phyloP scores from a whole-genome alignment of 1,284 basidiomycete genomes.

The Rhizoctonia solani region DNA sequence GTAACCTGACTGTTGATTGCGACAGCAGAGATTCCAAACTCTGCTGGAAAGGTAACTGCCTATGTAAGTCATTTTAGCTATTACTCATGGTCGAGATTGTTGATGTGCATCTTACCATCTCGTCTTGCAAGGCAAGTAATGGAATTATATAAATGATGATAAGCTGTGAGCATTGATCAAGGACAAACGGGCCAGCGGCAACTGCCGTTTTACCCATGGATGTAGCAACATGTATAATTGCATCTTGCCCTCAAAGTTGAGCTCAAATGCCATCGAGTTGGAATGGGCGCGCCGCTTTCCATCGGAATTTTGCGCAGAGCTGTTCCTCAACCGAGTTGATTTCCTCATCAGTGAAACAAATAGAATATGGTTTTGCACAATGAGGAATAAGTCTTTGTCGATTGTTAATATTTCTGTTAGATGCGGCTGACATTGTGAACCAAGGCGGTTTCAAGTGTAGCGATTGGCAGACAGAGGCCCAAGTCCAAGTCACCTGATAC shows the following conservation, averaged over 20 bases:
- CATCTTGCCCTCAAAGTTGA: background rate
- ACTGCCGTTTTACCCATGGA: conserved; percentile 9
- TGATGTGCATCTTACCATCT: background rate
- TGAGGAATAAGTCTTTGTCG: background rate
- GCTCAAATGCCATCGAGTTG: conserved; percentile 6
- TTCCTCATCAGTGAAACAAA: background rate
- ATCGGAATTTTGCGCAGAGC: conserved; percentile 7
- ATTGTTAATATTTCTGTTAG: background rate
- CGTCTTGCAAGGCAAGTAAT: conserved; percentile 6
- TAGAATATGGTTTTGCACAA: background rate
- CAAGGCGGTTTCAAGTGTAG: background rate
- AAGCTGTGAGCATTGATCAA: conserved; percentile 3
- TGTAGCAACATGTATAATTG: conserved; percentile 10
- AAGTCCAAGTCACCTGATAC: too few species aligned
- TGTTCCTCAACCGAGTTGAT: background rate
- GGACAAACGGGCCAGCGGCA: conserved; percentile 8
- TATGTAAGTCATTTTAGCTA: background rate
- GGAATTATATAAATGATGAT: conserved; percentile 1
- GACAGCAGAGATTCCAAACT: conserved; percentile 10
- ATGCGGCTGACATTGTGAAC: background rate
- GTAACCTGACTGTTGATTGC: conserved; percentile 9
- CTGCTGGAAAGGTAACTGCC: background rate
- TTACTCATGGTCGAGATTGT: background rate
- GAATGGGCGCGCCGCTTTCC: background rate
- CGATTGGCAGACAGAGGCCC: too few species aligned